A percentile compares a stretch with the other conserved stretches of the same genome.
Conservation (phyloP, 2,329 filamentous ascomycete genomes). For the Rhexocercosporidium sp. region DNA sequence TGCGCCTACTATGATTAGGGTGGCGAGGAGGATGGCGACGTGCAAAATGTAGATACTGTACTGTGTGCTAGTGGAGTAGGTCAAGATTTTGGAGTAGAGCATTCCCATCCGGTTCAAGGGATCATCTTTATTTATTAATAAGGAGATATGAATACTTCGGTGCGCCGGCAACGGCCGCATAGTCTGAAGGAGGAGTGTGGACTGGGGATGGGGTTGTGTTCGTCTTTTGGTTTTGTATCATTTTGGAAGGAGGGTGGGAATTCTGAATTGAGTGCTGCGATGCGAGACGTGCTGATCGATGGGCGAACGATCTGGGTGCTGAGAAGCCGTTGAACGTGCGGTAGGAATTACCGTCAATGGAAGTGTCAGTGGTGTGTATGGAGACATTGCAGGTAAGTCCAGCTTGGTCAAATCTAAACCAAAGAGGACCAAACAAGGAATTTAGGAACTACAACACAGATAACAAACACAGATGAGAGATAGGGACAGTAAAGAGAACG, state of each 20-base stretch:
- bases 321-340: slow-evolving; percentile 1
- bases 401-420: background rate
- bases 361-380: slow-evolving; percentile 8
- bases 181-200: background rate
- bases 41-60: slow-evolving; percentile 24
- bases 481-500: background rate
- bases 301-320: background rate
- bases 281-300: background rate
- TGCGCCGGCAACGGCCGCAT: slow-evolving; percentile 9
- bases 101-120: slow-evolving; percentile 17
- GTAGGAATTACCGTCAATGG: slow-evolving; percentile 13
- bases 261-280: background rate
- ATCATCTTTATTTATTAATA: background rate
- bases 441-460: background rate
- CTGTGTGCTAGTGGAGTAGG: slow-evolving; percentile 8
- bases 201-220: background rate
- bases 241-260: background rate
- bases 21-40: slow-evolving; percentile 13
- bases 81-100: slow-evolving; percentile 17
- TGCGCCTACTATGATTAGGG: slow-evolving; percentile 17
- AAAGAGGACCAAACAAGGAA: background rate
- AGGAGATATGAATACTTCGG: background rate
- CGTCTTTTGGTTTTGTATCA: background rate
- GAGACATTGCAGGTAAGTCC: background rate
- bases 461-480: background rate